phyloP scores from a whole-genome alignment of 306 rosid species.

The Fagus sylvatica region DNA sequence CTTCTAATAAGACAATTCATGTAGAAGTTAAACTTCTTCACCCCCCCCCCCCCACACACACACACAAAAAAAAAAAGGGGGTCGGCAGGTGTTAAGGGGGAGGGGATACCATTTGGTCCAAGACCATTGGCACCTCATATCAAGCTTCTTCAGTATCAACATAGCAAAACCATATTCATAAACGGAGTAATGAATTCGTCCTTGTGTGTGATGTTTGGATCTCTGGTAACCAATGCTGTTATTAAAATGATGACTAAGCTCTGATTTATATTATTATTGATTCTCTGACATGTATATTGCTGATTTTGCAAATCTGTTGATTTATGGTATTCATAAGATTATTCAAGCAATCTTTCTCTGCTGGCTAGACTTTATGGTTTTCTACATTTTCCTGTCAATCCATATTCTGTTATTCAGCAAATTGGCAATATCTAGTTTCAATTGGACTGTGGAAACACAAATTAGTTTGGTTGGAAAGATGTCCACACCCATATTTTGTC shows the following conservation, averaged over 20 bases:
- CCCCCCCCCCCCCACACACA: too few species aligned
- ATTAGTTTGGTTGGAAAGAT: background rate
- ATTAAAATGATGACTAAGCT: background rate
- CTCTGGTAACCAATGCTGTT: background rate
- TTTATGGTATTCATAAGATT: background rate
- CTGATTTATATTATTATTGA: background rate
- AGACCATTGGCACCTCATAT: background rate
- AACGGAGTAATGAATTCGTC: too few species aligned
- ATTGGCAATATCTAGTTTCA: background rate
- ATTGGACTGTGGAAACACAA: background rate
- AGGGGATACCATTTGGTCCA: background rate
- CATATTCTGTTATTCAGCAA: background rate
- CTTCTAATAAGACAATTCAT: background rate
- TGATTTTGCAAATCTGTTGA: background rate
- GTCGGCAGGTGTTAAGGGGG: too few species aligned
- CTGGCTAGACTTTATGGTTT: background rate
- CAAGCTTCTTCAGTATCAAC: background rate
- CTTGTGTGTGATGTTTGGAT: background rate
- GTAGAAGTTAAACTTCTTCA: too few species aligned
- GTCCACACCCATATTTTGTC: background rate
- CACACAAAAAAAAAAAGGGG: too few species aligned
- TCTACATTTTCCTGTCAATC: background rate
- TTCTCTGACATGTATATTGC: constrained; percentile 2
- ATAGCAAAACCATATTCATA: background rate
- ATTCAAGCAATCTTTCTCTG: background rate